These are phyloP conservation scores for Saturnispora sekii DNA, from an alignment of 805 yeast genomes.

Conservation along the genomic window DNA sequence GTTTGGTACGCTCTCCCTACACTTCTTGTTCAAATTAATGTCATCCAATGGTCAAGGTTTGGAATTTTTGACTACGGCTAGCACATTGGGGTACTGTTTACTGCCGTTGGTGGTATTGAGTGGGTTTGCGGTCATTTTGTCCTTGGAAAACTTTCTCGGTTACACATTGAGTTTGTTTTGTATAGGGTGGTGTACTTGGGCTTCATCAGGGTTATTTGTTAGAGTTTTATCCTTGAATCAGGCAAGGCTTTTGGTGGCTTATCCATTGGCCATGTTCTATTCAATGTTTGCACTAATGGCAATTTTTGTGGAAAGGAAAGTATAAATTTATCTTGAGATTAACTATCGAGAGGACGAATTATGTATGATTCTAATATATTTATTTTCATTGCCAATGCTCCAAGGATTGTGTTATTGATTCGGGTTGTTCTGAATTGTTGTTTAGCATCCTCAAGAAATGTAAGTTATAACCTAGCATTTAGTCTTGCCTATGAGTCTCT, in stretches of 20 bases:
- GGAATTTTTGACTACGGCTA: slow-evolving; percentile 65
- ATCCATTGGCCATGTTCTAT: slow-evolving; percentile 86
- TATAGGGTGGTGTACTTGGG: slow-evolving; percentile 84
- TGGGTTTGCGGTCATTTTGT: slow-evolving; percentile 54
- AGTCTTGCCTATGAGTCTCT: too few relatives aligned
- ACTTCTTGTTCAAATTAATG: slow-evolving; percentile 81
- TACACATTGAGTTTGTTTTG: slow-evolving; percentile 57
- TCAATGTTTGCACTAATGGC: slow-evolving; percentile 95
- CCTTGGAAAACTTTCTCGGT: slow-evolving; percentile 67
- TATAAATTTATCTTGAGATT: not conserved
- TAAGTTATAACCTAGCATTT: too few relatives aligned
- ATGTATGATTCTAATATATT: too few relatives aligned
- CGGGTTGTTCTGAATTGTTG: too few relatives aligned
- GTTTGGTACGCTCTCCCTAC: slow-evolving; percentile 80
- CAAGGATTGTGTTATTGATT: too few relatives aligned
- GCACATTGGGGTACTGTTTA: slow-evolving; percentile 89
- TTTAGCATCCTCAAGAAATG: too few relatives aligned
- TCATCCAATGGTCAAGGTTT: slow-evolving; percentile 36
- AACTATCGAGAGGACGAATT: too few relatives aligned
- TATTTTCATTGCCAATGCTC: too few relatives aligned
- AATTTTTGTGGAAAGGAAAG: slow-evolving; percentile 43
- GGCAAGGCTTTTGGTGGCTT: slow-evolving; percentile 85
- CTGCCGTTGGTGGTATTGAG: slow-evolving; percentile 78
- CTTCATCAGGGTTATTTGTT: slow-evolving; percentile 89
- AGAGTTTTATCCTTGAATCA: slow-evolving; percentile 73